phyloP scores from a whole-genome alignment of 1,284 basidiomycete species.

The Boletus albobrunnescens region DNA sequence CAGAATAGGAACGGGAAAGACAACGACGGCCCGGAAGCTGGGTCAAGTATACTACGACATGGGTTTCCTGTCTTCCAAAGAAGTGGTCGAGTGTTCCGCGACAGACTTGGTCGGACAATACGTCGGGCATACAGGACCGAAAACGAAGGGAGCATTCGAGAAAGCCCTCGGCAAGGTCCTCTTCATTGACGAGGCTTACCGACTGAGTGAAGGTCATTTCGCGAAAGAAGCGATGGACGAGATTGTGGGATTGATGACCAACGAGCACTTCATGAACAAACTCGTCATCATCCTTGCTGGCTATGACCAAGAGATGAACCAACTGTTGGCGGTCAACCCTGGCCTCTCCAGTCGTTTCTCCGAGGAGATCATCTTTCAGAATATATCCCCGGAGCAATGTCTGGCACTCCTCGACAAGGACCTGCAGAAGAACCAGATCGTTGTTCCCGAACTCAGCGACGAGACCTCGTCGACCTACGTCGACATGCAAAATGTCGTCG shows the following conservation, averaged over 20 bases:
- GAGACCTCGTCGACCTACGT: slow-evolving; percentile 29
- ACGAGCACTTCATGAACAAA: slow-evolving; percentile 52
- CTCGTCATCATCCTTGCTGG: slow-evolving; percentile 65
- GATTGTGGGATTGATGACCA: slow-evolving; percentile 56
- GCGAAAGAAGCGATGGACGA: slow-evolving; percentile 68
- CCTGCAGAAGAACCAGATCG: slow-evolving; percentile 42
- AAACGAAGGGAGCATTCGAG: slow-evolving; percentile 53
- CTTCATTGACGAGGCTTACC: slow-evolving; percentile 66
- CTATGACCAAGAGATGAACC: slow-evolving; percentile 63
- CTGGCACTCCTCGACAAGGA: slow-evolving; percentile 46
- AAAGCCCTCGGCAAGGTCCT: slow-evolving; percentile 60
- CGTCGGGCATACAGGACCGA: slow-evolving; percentile 65
- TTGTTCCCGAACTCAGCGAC: slow-evolving; percentile 38
- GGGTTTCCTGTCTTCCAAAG: slow-evolving; percentile 24
- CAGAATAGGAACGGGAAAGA: slow-evolving; percentile 38
- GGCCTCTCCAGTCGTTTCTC: slow-evolving; percentile 67
- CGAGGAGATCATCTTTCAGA: slow-evolving; percentile 51
- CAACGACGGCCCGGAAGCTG: slow-evolving; percentile 42
- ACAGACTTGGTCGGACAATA: slow-evolving; percentile 64
- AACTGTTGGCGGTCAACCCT: slow-evolving; percentile 51
- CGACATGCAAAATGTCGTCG: slow-evolving; percentile 38
- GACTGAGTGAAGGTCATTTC: slow-evolving; percentile 54
- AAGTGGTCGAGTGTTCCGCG: slow-evolving; percentile 59
- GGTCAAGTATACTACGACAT: slow-evolving; percentile 36
- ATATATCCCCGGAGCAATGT: slow-evolving; percentile 50